Evolutionary conservation across 2,329 filamentous ascomycete species (phyloP).

Genomic region (Fusarium algeriense): DNA sequence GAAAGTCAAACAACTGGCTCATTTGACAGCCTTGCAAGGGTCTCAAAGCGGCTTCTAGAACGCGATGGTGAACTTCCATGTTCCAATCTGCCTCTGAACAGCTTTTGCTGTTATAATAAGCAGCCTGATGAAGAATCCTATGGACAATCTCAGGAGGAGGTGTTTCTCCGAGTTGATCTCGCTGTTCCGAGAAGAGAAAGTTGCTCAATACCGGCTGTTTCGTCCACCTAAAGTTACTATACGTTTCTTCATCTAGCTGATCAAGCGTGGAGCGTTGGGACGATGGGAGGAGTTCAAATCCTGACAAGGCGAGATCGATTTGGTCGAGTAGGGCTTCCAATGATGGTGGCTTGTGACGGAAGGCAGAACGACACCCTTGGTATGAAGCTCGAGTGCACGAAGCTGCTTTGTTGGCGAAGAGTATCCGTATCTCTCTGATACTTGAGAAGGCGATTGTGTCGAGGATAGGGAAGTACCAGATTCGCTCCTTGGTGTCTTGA

Average conservation of each 20-base stretch:
- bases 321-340: constrained; percentile 13
- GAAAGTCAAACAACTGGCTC: constrained; percentile 14
- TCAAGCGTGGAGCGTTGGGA: neutral
- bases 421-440: constrained; percentile 15
- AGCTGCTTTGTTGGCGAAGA: constrained; percentile 22
- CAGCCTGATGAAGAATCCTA: constrained; percentile 17
- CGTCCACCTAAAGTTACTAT: no score
- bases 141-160: neutral
- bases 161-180: no score
- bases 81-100: constrained; percentile 10
- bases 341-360: constrained; percentile 5
- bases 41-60: constrained; percentile 16
- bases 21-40: neutral
- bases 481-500: constrained; percentile 9
- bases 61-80: neutral
- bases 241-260: neutral
- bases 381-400: neutral
- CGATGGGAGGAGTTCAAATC: constrained; percentile 8
- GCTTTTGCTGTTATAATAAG: constrained; percentile 2
- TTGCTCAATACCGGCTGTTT: no score
- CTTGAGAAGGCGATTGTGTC: neutral
- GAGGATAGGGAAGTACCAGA: constrained; percentile 10
- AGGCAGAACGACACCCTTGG: neutral
- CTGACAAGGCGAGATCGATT: constrained; percentile 6
- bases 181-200: no score